These are phyloP conservation scores for Pythium volutum DNA, from an alignment of 352 stramenopile species.

Conservation along the genomic window DNA sequence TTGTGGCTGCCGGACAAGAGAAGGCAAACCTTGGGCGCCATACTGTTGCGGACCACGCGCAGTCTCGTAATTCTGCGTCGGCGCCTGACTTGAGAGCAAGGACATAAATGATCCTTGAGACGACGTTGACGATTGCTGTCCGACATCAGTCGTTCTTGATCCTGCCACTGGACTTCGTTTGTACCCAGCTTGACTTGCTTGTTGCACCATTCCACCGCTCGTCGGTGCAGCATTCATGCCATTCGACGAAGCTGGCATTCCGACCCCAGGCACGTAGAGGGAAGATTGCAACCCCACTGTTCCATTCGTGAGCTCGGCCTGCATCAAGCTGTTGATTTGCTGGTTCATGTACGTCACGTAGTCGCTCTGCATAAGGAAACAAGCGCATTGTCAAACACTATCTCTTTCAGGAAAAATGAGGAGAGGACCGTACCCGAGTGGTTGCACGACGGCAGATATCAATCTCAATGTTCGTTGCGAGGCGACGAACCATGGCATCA, in stretches of 20 bases:
- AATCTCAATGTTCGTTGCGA: conserved; percentile 73
- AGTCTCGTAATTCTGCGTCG: conserved; percentile 15
- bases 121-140: conserved; percentile 5
- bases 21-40: conserved; percentile 4
- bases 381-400: background rate
- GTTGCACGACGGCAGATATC: conserved; percentile 47
- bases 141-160: background rate
- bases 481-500: conserved; percentile 40
- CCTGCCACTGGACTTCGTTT: background rate
- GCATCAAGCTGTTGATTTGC: conserved; percentile 62
- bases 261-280: conserved; percentile 23
- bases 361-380: conserved; percentile 32
- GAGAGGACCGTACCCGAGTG: conserved; percentile 32
- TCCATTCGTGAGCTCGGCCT: conserved; percentile 35
- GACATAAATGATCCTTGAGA: conserved; percentile 29
- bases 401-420: background rate
- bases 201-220: conserved; percentile 5
- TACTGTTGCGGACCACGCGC: conserved; percentile 11
- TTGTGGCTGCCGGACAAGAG: conserved; percentile 12
- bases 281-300: conserved; percentile 23
- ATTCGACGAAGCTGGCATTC: conserved; percentile 6
- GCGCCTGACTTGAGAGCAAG: conserved; percentile 21
- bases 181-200: background rate
- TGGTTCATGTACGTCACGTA: conserved; percentile 57
- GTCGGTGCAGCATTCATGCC: conserved; percentile 5